Conservation (phyloP, 2,329 filamentous ascomycete genomes). For the Cercospora nicotianae region DNA sequence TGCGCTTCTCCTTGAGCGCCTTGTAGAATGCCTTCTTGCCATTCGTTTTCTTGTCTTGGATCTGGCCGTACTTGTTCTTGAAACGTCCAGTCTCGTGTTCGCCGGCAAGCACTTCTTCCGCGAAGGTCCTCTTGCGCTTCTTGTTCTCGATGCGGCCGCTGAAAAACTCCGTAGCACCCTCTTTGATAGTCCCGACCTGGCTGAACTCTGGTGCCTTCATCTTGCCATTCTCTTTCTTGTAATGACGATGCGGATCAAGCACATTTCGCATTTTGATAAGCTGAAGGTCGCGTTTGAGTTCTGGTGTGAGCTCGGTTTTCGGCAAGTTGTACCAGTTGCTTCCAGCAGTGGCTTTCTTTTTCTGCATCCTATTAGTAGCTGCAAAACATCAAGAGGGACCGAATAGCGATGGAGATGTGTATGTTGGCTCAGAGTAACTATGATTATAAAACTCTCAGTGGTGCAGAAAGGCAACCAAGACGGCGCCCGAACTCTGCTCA, state of each 20-base stretch:
- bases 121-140: slow-evolving; percentile 81
- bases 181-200: slow-evolving; percentile 83
- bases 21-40: slow-evolving; percentile 92
- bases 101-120: slow-evolving; percentile 75
- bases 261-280: slow-evolving; percentile 85
- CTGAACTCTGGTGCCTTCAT: slow-evolving; percentile 75
- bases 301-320: slow-evolving; percentile 76
- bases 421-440: slow-evolving; percentile 69
- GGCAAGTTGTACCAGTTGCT: slow-evolving; percentile 85
- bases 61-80: slow-evolving; percentile 81
- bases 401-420: slow-evolving; percentile 14
- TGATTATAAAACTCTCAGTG: slow-evolving; percentile 67
- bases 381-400: background rate
- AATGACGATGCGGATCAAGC: slow-evolving; percentile 83
- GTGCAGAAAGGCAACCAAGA: slow-evolving; percentile 75
- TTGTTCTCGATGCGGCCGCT: slow-evolving; percentile 78
- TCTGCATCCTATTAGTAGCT: slow-evolving; percentile 42
- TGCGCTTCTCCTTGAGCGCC: slow-evolving; percentile 64
- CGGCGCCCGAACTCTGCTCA: slow-evolving; percentile 74
- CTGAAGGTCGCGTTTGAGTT: slow-evolving; percentile 86
- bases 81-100: slow-evolving; percentile 70
- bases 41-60: slow-evolving; percentile 78
- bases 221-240: slow-evolving; percentile 80
- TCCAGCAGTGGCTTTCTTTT: slow-evolving; percentile 69
- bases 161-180: slow-evolving; percentile 86